Evolutionary conservation across 78 protist genomes (phyloP), one percentile per base, ranked within the genome.

Genomic region (Dictyostelium brefeldianum): DNA sequence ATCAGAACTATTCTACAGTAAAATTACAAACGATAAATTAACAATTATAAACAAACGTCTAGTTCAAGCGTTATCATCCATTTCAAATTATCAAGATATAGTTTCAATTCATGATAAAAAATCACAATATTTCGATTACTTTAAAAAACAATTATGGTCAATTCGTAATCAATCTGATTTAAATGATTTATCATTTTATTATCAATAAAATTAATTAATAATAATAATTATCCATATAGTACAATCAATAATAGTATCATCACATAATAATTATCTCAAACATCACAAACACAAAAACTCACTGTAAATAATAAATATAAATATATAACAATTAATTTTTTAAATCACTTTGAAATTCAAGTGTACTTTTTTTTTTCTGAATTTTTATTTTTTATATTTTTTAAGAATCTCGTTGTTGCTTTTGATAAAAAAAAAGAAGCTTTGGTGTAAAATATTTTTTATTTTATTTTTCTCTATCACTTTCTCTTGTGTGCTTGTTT

Each of bases 11-110:
- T 84, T 84, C 31, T 84, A 84, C 18, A 71, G 31, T 43, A 74
- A 78, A 59, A 36, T 84, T 7, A 36, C 62, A n/a, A 84, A 84
- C 47, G 92, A 84, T 14, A 64, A 84, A 56, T 64, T 84, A 8
- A 29, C 57, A 54, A 48, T 57, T 47, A 17, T 84, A n/a, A 84
- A 84, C 11, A 74, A 51, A 46, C 92, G 77, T 51, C 27, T 84
- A 41, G 56, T 43, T 46, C 31, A 22, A 4, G 27, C 50, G 5
- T 47, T 84, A 47, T 57, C 54, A 0, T 8, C 43, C 4, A 20
- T 47, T 20, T 20, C 54, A 59, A 29, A 31, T 17, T 84, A 46
- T 27, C 20, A n/a, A 43, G 20, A 43, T 2, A 10, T 84, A 25
- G 22, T 84, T 18, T 20, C 74, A 9, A 29, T 84, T 18, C 53